These are phyloP conservation scores for Paecilomyces sp. DNA, from an alignment of 2,329 filamentous ascomycete genomes.

Conservation along the genomic window DNA sequence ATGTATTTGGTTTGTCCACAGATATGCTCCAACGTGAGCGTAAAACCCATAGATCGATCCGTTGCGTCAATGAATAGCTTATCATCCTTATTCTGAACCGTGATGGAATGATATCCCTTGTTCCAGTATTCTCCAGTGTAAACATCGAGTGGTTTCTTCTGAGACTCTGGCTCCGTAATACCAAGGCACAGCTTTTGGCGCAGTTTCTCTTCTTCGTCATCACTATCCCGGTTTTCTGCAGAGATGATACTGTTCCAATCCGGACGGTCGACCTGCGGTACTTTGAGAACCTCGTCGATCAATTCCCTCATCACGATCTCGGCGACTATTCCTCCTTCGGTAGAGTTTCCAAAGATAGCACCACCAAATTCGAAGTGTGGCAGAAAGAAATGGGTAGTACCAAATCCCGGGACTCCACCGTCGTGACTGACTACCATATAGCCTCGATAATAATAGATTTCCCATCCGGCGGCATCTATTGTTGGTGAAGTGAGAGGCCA, in stretches of 20 bases:
- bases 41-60: conserved; percentile 24
- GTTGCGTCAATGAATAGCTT: conserved; percentile 24
- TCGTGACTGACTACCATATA: conserved; percentile 21
- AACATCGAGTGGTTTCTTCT: conserved; percentile 9
- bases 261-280: conserved; percentile 9
- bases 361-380: conserved; percentile 19
- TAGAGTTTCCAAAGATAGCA: conserved; percentile 21
- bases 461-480: conserved; percentile 18
- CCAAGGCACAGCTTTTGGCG: conserved; percentile 3
- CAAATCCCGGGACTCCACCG: conserved; percentile 20
- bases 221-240: too few relatives aligned
- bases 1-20: conserved; percentile 16
- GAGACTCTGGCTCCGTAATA: conserved; percentile 5
- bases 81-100: conserved; percentile 15
- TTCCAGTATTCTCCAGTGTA: conserved; percentile 18
- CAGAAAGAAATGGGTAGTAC: conserved; percentile 6
- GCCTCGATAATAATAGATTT: conserved; percentile 21
- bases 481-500: conserved; percentile 14
- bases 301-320: conserved; percentile 12
- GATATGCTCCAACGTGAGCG: conserved; percentile 23
- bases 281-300: conserved; percentile 16
- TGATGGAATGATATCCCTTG: conserved; percentile 15
- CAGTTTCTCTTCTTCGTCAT: neutral
- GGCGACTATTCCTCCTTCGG: conserved; percentile 1
- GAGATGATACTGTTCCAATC: conserved; percentile 10